Conservation (phyloP, 2,329 filamentous ascomycete genomes). For the Didymosphaeria variabile region DNA sequence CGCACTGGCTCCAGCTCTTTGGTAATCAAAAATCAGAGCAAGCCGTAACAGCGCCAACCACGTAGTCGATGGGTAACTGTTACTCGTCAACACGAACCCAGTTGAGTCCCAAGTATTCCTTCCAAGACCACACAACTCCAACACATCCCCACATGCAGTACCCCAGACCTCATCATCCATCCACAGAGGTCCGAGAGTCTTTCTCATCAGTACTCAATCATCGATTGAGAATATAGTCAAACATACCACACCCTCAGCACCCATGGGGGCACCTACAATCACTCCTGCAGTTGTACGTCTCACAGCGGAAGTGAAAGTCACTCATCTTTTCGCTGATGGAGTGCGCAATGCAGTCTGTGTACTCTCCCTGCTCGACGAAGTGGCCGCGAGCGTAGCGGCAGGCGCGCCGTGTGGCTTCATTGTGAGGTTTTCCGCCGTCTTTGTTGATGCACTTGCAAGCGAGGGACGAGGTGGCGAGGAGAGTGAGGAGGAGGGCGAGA, state of each 20-base stretch:
- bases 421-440: not conserved
- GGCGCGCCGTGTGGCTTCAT: not conserved
- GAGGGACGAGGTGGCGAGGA: not conserved
- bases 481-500: not conserved
- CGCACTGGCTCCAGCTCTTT: not conserved
- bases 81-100: not conserved
- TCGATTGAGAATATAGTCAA: not conserved
- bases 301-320: not conserved
- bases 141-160: too few relatives aligned
- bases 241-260: not conserved
- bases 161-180: too few relatives aligned
- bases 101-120: too few relatives aligned
- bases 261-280: not conserved
- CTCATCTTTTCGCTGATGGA: not conserved
- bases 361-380: not conserved
- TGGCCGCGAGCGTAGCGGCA: not conserved
- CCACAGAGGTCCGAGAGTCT: not conserved
- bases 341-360: not conserved
- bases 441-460: not conserved
- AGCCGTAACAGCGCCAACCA: not conserved
- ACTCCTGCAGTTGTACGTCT: not conserved
- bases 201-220: too few relatives aligned
- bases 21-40: not conserved
- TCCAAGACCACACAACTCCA: too few relatives aligned
- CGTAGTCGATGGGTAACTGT: not conserved